Evolutionary conservation across 2,329 filamentous ascomycete species (phyloP).

Genomic region (Raffaelea arxii): DNA sequence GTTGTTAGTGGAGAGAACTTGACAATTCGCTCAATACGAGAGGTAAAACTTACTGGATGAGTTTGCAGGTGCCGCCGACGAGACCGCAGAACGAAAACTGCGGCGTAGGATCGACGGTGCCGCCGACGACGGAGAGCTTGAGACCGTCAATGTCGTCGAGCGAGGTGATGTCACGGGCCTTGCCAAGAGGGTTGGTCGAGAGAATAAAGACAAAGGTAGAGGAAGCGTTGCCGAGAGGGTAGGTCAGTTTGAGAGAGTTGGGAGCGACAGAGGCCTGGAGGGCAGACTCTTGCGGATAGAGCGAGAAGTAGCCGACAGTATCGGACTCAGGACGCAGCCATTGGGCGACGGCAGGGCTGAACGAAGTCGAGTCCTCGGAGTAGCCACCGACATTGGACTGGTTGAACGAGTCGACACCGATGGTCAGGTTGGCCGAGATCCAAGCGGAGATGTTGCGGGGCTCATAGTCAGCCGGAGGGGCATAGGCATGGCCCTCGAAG

Average conservation of each 20-base stretch:
- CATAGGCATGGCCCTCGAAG: slow-evolving; percentile 42
- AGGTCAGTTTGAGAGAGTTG: slow-evolving; percentile 36
- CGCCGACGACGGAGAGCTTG: slow-evolving; percentile 28
- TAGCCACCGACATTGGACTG: slow-evolving; percentile 47
- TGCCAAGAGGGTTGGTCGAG: slow-evolving; percentile 28
- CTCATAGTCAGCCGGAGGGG: slow-evolving; percentile 46
- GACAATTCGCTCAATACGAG: neutral
- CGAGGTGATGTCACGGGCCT: slow-evolving; percentile 29
- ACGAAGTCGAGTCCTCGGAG: slow-evolving; percentile 37
- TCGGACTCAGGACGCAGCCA: slow-evolving; percentile 32
- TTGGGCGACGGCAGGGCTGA: slow-evolving; percentile 51
- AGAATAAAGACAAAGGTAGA: slow-evolving; percentile 43
- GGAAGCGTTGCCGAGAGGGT: slow-evolving; percentile 38
- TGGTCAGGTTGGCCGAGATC: slow-evolving; percentile 45
- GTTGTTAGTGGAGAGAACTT: neutral
- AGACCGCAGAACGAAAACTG: slow-evolving; percentile 32
- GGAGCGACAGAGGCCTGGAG: slow-evolving; percentile 31
- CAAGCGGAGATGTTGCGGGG: slow-evolving; percentile 51
- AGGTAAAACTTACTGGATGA: slow-evolving; percentile 13
- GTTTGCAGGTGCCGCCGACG: slow-evolving; percentile 21
- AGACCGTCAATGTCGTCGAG: slow-evolving; percentile 41
- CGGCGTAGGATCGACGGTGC: slow-evolving; percentile 31
- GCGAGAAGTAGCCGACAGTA: slow-evolving; percentile 23
- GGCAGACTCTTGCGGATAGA: slow-evolving; percentile 24
- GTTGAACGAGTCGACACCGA: slow-evolving; percentile 49